Conservation (phyloP, 2,329 filamentous ascomycete species). For the Ascocoryne sarcoides region DNA sequence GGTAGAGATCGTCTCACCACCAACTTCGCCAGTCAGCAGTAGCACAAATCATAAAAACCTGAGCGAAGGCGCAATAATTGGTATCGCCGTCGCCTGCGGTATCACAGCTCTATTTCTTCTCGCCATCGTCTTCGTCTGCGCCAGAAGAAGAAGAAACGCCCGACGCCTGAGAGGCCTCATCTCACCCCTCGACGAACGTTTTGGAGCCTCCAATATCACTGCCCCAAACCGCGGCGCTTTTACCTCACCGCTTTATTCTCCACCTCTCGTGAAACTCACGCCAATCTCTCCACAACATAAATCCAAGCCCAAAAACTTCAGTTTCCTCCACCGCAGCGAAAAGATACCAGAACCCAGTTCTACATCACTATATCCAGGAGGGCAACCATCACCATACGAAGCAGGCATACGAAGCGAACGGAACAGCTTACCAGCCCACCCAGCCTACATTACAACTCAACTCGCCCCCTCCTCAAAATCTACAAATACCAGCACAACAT, state of each 20-base stretch:
- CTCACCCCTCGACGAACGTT: slow-evolving; percentile 21
- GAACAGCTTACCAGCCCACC: slow-evolving; percentile 18
- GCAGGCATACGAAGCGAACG: too few species aligned
- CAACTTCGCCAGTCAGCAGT: slow-evolving; percentile 2
- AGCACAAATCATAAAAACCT: slow-evolving; percentile 9
- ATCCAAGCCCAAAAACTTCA: too few species aligned
- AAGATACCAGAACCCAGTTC: too few species aligned
- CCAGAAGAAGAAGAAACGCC: slow-evolving; percentile 11
- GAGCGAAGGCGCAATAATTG: slow-evolving; percentile 17
- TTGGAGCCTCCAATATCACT: slow-evolving; percentile 21
- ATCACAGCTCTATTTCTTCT: slow-evolving; percentile 10
- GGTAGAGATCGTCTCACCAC: slow-evolving; percentile 18
- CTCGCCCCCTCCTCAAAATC: not conserved
- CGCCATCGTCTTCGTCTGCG: slow-evolving; percentile 13
- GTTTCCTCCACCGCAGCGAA: slow-evolving; percentile 2
- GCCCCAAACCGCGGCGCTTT: slow-evolving; percentile 18
- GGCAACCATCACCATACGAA: too few species aligned
- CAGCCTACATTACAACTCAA: slow-evolving; percentile 16
- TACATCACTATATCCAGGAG: too few species aligned
- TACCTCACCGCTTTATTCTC: slow-evolving; percentile 6
- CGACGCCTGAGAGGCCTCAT: slow-evolving; percentile 8
- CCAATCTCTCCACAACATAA: not conserved
- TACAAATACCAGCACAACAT: not conserved
- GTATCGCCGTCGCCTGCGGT: slow-evolving; percentile 17
- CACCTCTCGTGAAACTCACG: too few species aligned